Percentiles rank a stretch among this genome's conserved stretches.
Evolutionary conservation across 2,329 filamentous ascomycete genomes (phyloP).

Genomic region (Fusarium pseudoanthophilum): DNA sequence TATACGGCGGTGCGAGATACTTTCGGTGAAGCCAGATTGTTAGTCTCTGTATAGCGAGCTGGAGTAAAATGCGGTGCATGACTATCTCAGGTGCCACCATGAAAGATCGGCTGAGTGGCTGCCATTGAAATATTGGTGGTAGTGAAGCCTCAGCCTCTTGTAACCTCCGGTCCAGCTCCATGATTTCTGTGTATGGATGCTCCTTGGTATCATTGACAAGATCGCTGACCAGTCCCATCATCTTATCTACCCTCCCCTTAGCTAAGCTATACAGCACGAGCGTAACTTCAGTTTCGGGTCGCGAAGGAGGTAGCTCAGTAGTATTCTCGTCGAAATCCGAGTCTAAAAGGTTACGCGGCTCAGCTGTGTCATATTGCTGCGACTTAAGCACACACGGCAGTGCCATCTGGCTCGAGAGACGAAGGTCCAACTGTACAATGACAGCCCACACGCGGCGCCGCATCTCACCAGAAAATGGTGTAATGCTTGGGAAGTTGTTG

Average conservation of each 20-base stretch:
- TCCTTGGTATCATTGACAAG: background rate
- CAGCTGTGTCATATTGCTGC: constrained; percentile 15
- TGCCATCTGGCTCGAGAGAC: constrained; percentile 72
- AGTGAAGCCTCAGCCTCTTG: background rate
- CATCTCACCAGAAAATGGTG: constrained; percentile 61
- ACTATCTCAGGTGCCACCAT: background rate
- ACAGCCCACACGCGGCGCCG: constrained; percentile 61
- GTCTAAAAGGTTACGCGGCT: constrained; percentile 19
- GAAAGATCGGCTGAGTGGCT: background rate
- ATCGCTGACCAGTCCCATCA: background rate
- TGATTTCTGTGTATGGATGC: rapidly evolving
- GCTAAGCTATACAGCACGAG: constrained; percentile 3
- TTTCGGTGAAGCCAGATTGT: background rate
- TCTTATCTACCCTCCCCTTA: background rate
- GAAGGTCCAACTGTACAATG: constrained; percentile 65
- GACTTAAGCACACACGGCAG: constrained; percentile 47
- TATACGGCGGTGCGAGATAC: background rate
- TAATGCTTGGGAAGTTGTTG: constrained; percentile 18
- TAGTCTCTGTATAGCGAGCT: background rate
- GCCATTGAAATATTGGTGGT: background rate
- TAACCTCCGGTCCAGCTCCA: background rate
- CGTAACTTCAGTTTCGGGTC: constrained; percentile 27
- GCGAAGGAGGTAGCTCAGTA: constrained; percentile 11
- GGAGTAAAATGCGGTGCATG: background rate
- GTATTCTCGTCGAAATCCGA: constrained; percentile 22